These are phyloP conservation scores for Capsicum baccatum DNA, from an alignment of 257 asterid genomes.

Conservation along the genomic window DNA sequence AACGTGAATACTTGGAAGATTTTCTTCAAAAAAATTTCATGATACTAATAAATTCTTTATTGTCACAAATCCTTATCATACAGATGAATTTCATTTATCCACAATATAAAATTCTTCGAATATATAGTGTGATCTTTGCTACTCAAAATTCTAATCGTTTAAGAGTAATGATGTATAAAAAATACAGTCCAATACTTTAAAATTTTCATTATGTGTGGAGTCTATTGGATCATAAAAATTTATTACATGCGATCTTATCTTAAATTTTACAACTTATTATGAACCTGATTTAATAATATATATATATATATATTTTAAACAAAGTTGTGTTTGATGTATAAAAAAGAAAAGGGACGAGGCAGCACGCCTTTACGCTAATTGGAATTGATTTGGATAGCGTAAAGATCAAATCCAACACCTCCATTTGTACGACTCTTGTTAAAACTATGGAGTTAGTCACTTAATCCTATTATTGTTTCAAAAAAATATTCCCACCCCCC, in stretches of 20 bases:
- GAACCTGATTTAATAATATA: neutral
- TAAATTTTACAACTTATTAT: too few species aligned
- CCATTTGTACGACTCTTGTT: neutral
- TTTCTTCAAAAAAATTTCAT: too few species aligned
- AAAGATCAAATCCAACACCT: neutral
- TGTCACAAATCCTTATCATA: neutral
- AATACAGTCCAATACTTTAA: too few species aligned
- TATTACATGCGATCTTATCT: too few species aligned
- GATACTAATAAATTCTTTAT: neutral
- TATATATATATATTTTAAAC: neutral
- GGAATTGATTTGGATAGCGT: neutral
- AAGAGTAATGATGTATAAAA: neutral
- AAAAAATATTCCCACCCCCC: neutral
- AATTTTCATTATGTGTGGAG: too few species aligned
- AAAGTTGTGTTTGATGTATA: neutral
- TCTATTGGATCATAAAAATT: too few species aligned
- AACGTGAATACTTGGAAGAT: neutral
- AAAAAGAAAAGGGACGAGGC: neutral
- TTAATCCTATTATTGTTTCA: neutral
- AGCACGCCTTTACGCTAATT: neutral
- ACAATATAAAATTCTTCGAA: neutral
- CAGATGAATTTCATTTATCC: neutral
- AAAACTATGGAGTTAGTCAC: neutral
- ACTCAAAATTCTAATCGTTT: neutral
- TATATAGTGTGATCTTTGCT: neutral